These are phyloP conservation scores for Penicillium sp. DNA, from an alignment of 2,329 filamentous ascomycete species.

Conservation along the genomic window DNA sequence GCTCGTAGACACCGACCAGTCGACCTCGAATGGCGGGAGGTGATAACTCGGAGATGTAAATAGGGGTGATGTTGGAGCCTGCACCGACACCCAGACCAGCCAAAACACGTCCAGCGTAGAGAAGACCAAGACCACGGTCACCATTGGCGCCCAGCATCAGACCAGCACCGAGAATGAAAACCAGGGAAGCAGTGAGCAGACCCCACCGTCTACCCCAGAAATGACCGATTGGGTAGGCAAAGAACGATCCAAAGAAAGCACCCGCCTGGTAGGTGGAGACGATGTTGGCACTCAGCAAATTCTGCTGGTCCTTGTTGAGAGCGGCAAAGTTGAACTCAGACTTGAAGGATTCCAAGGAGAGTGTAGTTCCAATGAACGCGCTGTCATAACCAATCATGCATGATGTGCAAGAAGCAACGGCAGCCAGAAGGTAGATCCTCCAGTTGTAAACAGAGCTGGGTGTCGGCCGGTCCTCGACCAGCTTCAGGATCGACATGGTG, in stretches of 20 bases:
- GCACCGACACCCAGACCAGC: constrained; percentile 59
- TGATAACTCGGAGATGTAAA: constrained; percentile 61
- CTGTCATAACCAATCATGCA: constrained; percentile 69
- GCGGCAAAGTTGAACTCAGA: constrained; percentile 67
- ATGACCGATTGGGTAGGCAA: constrained; percentile 68
- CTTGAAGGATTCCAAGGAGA: constrained; percentile 71
- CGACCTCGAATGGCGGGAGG: constrained; percentile 60
- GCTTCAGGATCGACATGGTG: constrained; percentile 44
- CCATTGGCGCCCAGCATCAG: constrained; percentile 71
- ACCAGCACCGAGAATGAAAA: constrained; percentile 74
- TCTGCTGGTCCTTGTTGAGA: constrained; percentile 43
- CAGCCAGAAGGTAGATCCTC: constrained; percentile 60
- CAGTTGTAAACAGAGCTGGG: constrained; percentile 64
- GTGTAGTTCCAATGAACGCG: constrained; percentile 78
- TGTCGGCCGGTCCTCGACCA: constrained; percentile 56
- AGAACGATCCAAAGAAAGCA: constrained; percentile 79
- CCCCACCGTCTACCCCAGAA: constrained; percentile 70
- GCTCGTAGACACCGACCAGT: constrained; percentile 58
- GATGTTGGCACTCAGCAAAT: constrained; percentile 72
- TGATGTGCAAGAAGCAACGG: constrained; percentile 60
- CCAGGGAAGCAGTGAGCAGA: constrained; percentile 61
- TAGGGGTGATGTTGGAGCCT: constrained; percentile 59
- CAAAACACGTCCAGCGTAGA: constrained; percentile 58
- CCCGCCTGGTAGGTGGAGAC: constrained; percentile 82
- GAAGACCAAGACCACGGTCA: constrained; percentile 63